Conservation (phyloP, 371 early-diverging fungal genomes). For the Mucor sp. region DNA sequence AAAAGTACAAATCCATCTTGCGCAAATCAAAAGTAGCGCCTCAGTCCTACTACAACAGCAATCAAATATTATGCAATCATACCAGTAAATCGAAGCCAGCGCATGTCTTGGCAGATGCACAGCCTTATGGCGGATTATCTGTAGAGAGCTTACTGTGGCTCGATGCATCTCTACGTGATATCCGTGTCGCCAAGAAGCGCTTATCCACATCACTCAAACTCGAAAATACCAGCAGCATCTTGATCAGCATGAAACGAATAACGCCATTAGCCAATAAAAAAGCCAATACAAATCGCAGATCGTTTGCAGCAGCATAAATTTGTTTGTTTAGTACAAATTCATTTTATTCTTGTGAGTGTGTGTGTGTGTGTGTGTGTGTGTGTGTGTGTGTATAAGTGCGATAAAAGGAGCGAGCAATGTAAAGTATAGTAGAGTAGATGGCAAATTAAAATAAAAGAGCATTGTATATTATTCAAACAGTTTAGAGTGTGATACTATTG, state of each 20-base stretch:
- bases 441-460: too few relatives aligned
- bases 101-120: not conserved
- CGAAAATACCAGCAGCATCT: not conserved
- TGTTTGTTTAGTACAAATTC: not conserved
- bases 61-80: not conserved
- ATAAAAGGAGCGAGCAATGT: not conserved
- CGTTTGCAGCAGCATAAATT: not conserved
- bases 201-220: not conserved
- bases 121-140: not conserved
- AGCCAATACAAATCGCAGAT: not conserved
- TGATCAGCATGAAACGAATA: not conserved
- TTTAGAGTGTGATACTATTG: constrained; percentile 7
- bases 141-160: not conserved
- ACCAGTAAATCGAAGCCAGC: not conserved
- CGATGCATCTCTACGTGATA: not conserved
- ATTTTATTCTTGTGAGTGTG: not conserved
- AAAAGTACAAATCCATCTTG: not conserved
- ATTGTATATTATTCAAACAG: not conserved
- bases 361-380: not conserved
- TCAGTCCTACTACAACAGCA: not conserved
- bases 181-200: not conserved
- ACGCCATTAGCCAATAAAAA: constrained; percentile 1
- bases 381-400: not conserved
- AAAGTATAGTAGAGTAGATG: not conserved
- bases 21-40: not conserved